Conservation (phyloP, 768 basidiomycete species). For the Symmetrospora coprosmae region DNA sequence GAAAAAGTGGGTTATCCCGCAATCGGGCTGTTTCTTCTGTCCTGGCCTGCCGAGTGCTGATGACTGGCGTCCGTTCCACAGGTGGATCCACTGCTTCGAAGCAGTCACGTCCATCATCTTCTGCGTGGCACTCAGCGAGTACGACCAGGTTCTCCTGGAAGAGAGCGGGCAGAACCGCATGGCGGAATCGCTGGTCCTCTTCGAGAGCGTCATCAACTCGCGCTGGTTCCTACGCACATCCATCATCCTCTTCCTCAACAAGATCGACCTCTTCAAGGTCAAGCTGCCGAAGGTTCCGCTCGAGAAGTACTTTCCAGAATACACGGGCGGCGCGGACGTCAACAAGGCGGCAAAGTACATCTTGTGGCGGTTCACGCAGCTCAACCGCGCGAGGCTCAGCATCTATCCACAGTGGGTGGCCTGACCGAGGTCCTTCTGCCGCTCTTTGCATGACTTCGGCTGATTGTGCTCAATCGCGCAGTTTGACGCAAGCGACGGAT, state of each 20-base stretch:
- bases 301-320: conserved; percentile 43
- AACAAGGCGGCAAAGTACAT: conserved; percentile 47
- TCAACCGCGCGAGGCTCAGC: conserved; percentile 44
- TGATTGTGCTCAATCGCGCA: conserved; percentile 30
- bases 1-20: conserved; percentile 47
- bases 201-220: conserved; percentile 66
- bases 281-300: conserved; percentile 51
- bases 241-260: conserved; percentile 51
- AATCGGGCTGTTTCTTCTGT: neutral
- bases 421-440: neutral
- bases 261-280: conserved; percentile 62
- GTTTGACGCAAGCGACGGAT: conserved; percentile 77
- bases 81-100: conserved; percentile 57
- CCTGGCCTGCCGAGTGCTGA: neutral
- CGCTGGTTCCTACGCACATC: conserved; percentile 52
- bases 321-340: conserved; percentile 39
- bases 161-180: conserved; percentile 55
- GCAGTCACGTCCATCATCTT: conserved; percentile 69
- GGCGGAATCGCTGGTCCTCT: conserved; percentile 58
- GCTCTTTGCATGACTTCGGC: conserved; percentile 10
- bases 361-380: conserved; percentile 86
- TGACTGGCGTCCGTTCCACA: too few species aligned
- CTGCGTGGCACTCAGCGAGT: conserved; percentile 60
- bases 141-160: conserved; percentile 58
- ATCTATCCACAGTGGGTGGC: conserved; percentile 74